A percentile compares a stretch with the other conserved stretches of the same genome.
phyloP scores from a whole-genome alignment of 306 rosid species.

The Quercus berberidifolia region DNA sequence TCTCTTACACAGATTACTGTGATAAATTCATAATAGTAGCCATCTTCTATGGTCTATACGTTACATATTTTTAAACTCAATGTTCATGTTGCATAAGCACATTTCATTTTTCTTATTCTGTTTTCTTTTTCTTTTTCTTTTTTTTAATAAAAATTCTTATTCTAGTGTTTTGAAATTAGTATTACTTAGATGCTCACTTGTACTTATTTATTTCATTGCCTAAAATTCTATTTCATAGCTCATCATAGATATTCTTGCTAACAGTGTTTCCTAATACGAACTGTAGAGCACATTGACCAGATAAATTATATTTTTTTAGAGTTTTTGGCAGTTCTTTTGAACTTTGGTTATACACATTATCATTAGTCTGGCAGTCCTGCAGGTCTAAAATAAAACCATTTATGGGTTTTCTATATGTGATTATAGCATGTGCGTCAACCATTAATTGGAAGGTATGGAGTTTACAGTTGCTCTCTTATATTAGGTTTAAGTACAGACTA shows the following conservation, averaged over 20 bases:
- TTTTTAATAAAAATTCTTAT: not conserved
- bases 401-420: constrained; percentile 27
- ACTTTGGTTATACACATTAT: constrained; percentile 13
- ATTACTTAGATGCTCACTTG: not conserved
- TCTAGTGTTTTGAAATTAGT: not conserved
- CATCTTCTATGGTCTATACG: not conserved
- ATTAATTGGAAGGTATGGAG: constrained; percentile 39
- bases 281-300: not conserved
- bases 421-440: constrained; percentile 32
- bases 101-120: not conserved
- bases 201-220: not conserved
- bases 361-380: constrained; percentile 47
- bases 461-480: constrained; percentile 19
- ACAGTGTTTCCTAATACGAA: not conserved
- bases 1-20: not conserved
- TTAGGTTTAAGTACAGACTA: constrained; percentile 13
- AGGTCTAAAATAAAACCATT: constrained; percentile 31
- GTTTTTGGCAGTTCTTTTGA: constrained; percentile 6
- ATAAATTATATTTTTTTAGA: not conserved
- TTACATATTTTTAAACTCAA: not conserved
- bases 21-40: not conserved
- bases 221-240: not conserved
- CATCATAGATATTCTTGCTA: not conserved
- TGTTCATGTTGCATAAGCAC: not conserved
- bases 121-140: not conserved